A percentile compares a stretch with the other conserved stretches of the same genome.
phyloP scores from a whole-genome alignment of 192 early-diverging fungal genomes.

The Rhizoclosmatium sp. region DNA sequence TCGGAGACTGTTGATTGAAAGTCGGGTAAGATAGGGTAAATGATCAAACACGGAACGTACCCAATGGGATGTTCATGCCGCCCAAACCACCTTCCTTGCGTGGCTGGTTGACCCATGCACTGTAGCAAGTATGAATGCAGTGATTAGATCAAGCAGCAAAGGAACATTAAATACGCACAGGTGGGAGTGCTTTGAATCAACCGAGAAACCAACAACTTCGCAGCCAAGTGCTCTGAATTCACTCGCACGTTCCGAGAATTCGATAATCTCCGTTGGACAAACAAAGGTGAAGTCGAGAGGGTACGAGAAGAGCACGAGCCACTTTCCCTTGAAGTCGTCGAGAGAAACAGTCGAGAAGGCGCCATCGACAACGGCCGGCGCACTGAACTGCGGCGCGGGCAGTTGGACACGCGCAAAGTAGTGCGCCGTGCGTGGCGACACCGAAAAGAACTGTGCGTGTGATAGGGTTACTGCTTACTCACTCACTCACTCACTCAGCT shows the following conservation, averaged over 20 bases:
- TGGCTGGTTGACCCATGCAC: constrained; percentile 62
- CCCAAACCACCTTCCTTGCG: constrained; percentile 66
- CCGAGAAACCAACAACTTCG: constrained; percentile 63
- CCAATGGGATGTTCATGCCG: constrained; percentile 59
- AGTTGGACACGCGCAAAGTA: constrained; percentile 36
- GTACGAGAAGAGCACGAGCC: constrained; percentile 42
- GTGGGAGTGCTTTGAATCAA: constrained; percentile 33
- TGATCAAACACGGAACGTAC: constrained; percentile 26
- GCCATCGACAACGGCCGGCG: constrained; percentile 53
- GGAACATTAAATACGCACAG: background rate
- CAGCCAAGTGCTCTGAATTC: constrained; percentile 62
- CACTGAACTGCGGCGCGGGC: constrained; percentile 50
- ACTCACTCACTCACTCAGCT: no score
- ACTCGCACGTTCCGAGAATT: constrained; percentile 59
- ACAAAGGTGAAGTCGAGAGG: constrained; percentile 49
- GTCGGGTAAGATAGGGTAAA: background rate
- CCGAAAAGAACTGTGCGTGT: no score
- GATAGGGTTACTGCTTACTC: no score
- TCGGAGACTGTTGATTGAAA: constrained; percentile 50
- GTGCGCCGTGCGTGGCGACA: background rate
- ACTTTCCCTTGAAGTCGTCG: constrained; percentile 62
- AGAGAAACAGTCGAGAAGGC: constrained; percentile 56
- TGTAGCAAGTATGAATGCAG: background rate
- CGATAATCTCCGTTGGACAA: constrained; percentile 70
- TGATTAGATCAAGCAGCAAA: background rate